A percentile compares a stretch with the other conserved stretches of the same genome.
phyloP scores from a whole-genome alignment of 139 green algal species.

The Chlorella ohadii region DNA sequence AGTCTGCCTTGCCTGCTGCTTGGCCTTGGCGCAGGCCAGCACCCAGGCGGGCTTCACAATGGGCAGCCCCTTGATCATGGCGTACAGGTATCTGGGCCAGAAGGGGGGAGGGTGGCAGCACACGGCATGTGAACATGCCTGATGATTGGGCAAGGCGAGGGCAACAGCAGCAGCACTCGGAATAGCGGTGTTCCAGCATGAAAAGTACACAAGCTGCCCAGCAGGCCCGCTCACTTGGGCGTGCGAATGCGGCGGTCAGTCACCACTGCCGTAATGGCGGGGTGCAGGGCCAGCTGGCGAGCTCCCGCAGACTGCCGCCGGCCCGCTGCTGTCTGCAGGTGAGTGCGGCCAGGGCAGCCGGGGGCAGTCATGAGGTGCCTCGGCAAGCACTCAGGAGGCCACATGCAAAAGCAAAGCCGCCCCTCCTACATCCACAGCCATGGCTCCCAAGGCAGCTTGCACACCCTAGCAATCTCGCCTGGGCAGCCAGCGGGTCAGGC shows the following conservation, averaged over 20 bases:
- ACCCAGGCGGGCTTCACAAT: conserved; percentile 18
- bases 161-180: no score
- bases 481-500: not conserved
- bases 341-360: not conserved
- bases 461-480: no score
- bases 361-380: not conserved
- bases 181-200: no score
- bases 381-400: no score
- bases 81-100: conserved; percentile 4
- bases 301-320: conserved; percentile 22
- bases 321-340: not conserved
- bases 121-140: no score
- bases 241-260: conserved; percentile 13
- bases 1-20: conserved; percentile 6
- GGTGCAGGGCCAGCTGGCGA: conserved; percentile 10
- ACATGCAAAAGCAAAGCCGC: no score
- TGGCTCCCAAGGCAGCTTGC: no score
- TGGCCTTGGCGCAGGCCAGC: conserved; percentile 2
- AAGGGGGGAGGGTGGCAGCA: no score
- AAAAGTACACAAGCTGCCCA: no score
- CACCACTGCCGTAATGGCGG: conserved; percentile 1
- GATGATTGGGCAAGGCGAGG: no score
- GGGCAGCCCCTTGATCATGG: conserved; percentile 11
- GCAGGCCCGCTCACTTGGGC: conserved; percentile 9
- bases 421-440: no score